Evolutionary conservation across 2,329 filamentous ascomycete genomes (phyloP), one percentile per base, ranked within the genome.

Genomic region (Chrysoporthe austroafricana): DNA sequence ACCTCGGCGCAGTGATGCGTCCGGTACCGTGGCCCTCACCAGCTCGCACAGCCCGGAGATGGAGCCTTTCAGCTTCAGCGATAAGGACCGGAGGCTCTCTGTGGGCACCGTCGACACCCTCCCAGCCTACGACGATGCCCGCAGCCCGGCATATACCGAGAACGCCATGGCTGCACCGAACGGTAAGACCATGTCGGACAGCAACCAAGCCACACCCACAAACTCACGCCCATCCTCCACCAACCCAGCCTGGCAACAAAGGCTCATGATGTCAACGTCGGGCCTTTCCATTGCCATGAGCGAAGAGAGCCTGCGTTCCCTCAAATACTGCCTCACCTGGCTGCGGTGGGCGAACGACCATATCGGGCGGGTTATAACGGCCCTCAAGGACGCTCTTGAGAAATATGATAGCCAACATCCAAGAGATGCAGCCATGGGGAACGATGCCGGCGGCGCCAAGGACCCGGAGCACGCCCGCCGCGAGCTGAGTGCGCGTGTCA

Each of bases 211-310:
- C 1, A 73, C 76, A 32, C 70, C 73, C 9, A 70, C 73, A 16
- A 73, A 76, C 4, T 74, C 78, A 6, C 77, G 69, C 13, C 66
- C 72, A 43, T 69, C 73, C 6, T 73, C 73, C 16, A 71, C 74
- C 58, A 73, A 72, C 9, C 69, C 73, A 56, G 71, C 84, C 74
- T 96, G 94, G 93, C 92, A 92, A 70, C 92, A 91, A 13, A 89
- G 94, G 16, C 83, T 97, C 21, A 91, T 97, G 72, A 92, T 97
- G 77, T 94, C 93, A 5, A 97, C 95, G 0, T 97, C 94, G 0
- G 95, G 94, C 0, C 85, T 98, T 0, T 94, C 94, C 71, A 90
- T 97, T 18, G 94, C 96, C 0, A 93, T 99, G 86, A 96, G 91
- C 74, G 91, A 96, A 21, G 91, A 96, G 74, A 97, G 93, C 32